Percentiles rank a stretch among this genome's conserved stretches.
phyloP scores from a whole-genome alignment of 805 yeast genomes.

The Wickerhamomyces xylosicus region DNA sequence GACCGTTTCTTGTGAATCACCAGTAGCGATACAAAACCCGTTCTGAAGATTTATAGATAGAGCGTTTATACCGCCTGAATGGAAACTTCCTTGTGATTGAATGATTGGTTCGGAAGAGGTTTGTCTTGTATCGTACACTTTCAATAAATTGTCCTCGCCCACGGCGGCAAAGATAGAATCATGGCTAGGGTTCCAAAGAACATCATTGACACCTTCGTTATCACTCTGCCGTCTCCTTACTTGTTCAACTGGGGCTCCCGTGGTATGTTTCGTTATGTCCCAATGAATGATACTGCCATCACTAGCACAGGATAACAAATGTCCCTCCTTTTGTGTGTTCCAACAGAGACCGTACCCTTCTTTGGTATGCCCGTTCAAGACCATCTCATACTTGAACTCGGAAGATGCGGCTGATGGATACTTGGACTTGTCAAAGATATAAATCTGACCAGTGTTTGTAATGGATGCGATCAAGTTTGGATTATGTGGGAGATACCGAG shows the following conservation, averaged over 20 bases:
- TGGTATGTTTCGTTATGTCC: conserved; percentile 44
- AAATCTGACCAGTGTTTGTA: conserved; percentile 53
- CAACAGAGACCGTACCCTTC: conserved; percentile 72
- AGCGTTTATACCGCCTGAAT: conserved; percentile 38
- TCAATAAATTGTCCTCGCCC: conserved; percentile 50
- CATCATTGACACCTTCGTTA: conserved; percentile 52
- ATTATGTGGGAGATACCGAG: conserved; percentile 73
- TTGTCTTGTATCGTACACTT: conserved; percentile 43
- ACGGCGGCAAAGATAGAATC: conserved; percentile 51
- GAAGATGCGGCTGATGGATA: conserved; percentile 41
- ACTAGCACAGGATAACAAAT: conserved; percentile 47
- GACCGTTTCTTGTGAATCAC: conserved; percentile 47
- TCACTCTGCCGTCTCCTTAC: conserved; percentile 21
- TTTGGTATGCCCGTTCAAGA: conserved; percentile 28
- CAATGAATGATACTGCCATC: conserved; percentile 57
- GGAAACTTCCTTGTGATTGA: conserved; percentile 7
- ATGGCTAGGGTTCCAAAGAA: conserved; percentile 59
- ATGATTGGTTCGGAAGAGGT: conserved; percentile 1
- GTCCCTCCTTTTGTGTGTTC: conserved; percentile 57
- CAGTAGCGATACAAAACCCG: conserved; percentile 52
- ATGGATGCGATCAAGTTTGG: conserved; percentile 73
- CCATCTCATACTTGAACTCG: conserved; percentile 39
- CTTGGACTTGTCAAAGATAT: conserved; percentile 74
- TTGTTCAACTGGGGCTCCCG: conserved; percentile 7
- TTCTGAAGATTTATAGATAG: conserved; percentile 51